These are phyloP conservation scores for Sporothrix variecibatus DNA, from an alignment of 2,329 filamentous ascomycete species.

Conservation along the genomic window DNA sequence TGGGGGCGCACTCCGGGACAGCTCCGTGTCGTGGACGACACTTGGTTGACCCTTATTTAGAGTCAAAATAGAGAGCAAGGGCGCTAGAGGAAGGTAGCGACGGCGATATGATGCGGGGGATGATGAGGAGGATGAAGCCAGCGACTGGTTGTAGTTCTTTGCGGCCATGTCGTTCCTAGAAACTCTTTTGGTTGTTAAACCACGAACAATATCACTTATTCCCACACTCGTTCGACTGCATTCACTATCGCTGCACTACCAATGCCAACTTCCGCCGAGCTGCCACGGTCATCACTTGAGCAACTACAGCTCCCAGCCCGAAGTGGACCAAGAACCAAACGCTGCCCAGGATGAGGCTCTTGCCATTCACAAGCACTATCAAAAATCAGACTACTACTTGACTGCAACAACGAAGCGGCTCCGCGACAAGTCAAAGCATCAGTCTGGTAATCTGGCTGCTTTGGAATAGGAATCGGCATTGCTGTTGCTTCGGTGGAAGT, in stretches of 20 bases:
- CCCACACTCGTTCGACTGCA: slow-evolving; percentile 23
- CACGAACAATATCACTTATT: slow-evolving; percentile 24
- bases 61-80: background rate
- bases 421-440: background rate
- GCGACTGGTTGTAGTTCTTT: slow-evolving; percentile 42
- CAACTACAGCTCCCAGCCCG: slow-evolving; percentile 14
- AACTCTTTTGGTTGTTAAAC: slow-evolving; percentile 19
- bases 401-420: background rate
- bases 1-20: background rate
- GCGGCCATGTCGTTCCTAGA: slow-evolving; percentile 48
- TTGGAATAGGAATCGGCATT: slow-evolving; percentile 1
- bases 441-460: background rate
- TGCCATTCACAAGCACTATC: slow-evolving; percentile 40
- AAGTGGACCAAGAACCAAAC: slow-evolving; percentile 37
- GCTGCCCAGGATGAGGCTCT: slow-evolving; percentile 51
- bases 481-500: slow-evolving; percentile 31
- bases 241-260: background rate
- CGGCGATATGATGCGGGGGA: slow-evolving; percentile 4
- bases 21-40: background rate
- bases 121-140: slow-evolving; percentile 23
- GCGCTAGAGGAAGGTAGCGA: background rate
- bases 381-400: background rate
- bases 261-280: background rate
- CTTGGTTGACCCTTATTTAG: background rate
- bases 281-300: background rate